phyloP scores from a whole-genome alignment of 2,329 filamentous ascomycete genomes.

The Cadophora sp. region DNA sequence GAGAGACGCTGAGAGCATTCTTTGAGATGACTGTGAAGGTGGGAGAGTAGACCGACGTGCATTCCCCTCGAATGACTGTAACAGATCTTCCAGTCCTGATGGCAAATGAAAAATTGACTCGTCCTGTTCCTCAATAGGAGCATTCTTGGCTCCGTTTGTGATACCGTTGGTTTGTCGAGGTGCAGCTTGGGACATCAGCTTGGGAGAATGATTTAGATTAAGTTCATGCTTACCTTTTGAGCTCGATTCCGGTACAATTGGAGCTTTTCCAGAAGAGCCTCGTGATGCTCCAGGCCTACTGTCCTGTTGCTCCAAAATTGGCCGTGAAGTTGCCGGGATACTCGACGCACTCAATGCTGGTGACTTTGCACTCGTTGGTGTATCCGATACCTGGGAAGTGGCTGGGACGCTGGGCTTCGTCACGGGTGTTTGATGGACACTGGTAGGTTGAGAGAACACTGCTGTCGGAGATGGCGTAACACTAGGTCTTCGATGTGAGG shows the following conservation, averaged over 20 bases:
- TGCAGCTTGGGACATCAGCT: constrained; percentile 33
- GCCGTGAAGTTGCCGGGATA: constrained; percentile 51
- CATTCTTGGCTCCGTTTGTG: constrained; percentile 57
- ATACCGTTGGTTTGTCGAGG: constrained; percentile 56
- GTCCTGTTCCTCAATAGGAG: constrained; percentile 54
- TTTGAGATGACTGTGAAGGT: constrained; percentile 69
- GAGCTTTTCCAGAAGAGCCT: constrained; percentile 39
- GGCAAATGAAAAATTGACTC: constrained; percentile 95
- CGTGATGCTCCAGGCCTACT: constrained; percentile 38
- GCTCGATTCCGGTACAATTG: constrained; percentile 50
- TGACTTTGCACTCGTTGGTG: constrained; percentile 52
- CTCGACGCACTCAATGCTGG: constrained; percentile 54
- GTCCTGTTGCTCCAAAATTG: constrained; percentile 55
- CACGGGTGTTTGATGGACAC: constrained; percentile 43
- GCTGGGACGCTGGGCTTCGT: constrained; percentile 46
- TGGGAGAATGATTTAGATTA: constrained; percentile 20
- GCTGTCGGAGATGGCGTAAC: constrained; percentile 64
- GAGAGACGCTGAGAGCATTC: constrained; percentile 79
- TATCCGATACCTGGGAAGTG: constrained; percentile 48
- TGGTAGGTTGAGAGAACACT: constrained; percentile 53
- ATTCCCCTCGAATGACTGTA: constrained; percentile 88
- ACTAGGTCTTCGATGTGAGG: constrained; percentile 55
- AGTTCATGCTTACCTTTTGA: constrained; percentile 50
- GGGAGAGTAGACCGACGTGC: constrained; percentile 65
- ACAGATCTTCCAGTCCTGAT: constrained; percentile 83